A percentile compares a stretch with the other conserved stretches of the same genome.
phyloP scores from a whole-genome alignment of 2,329 filamentous ascomycete species.

The Microdochium bolleyi region DNA sequence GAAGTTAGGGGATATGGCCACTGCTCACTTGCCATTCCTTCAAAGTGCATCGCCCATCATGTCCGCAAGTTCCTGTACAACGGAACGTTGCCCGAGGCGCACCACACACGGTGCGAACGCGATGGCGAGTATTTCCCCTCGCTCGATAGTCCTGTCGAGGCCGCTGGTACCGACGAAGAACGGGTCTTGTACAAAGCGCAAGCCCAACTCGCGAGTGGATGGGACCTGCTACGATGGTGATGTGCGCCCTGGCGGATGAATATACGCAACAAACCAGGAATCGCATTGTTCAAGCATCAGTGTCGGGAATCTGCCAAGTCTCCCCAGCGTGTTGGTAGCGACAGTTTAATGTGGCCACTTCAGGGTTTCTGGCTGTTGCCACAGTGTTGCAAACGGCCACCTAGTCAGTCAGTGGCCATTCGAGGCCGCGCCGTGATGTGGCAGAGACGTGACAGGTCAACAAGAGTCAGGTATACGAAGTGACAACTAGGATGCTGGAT shows the following conservation, averaged over 20 bases:
- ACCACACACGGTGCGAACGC: conserved; percentile 25
- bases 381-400: too few relatives aligned
- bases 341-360: too few relatives aligned
- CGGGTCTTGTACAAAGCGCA: background rate
- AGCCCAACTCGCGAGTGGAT: background rate
- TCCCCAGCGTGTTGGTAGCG: too few relatives aligned
- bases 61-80: conserved; percentile 26
- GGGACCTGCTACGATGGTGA: background rate
- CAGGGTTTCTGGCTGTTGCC: too few relatives aligned
- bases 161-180: background rate
- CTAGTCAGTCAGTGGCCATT: too few relatives aligned
- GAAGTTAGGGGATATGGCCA: conserved; percentile 34
- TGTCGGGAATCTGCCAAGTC: too few relatives aligned
- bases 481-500: conserved; percentile 32
- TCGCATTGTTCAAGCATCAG: too few relatives aligned
- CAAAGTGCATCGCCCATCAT: conserved; percentile 24
- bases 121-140: conserved; percentile 27
- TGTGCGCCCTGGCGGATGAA: conserved; percentile 2
- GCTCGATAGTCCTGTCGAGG: too few relatives aligned
- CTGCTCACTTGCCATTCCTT: conserved; percentile 27
- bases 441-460: conserved; percentile 11
- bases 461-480: conserved; percentile 7
- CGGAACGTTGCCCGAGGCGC: conserved; percentile 24
- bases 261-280: too few relatives aligned
- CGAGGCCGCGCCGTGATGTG: too few relatives aligned